These are phyloP conservation scores for Pythium aquatile DNA, from an alignment of 352 stramenopile genomes.

Conservation along the genomic window DNA sequence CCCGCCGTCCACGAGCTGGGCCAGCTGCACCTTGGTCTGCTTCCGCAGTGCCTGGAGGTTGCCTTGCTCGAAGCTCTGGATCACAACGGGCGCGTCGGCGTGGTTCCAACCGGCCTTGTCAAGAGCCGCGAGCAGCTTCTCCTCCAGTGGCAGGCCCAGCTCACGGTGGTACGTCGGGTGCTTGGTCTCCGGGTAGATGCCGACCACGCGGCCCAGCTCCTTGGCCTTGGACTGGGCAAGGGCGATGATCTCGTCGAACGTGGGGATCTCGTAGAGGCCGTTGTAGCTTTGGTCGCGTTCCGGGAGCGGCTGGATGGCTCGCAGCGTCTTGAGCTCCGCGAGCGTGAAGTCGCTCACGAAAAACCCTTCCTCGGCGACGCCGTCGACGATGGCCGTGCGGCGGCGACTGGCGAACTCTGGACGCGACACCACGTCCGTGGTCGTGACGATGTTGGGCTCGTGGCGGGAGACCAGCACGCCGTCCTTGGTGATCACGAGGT, in stretches of 20 bases:
- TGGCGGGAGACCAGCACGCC: constrained; percentile 15
- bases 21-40: constrained; percentile 59
- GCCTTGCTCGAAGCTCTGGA: constrained; percentile 68
- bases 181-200: constrained; percentile 88
- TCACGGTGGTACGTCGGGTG: constrained; percentile 67
- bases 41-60: constrained; percentile 65
- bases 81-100: constrained; percentile 51
- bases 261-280: constrained; percentile 84
- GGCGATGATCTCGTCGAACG: constrained; percentile 83
- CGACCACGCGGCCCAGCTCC: constrained; percentile 50
- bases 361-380: constrained; percentile 44
- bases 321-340: constrained; percentile 84
- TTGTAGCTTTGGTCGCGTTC: constrained; percentile 78
- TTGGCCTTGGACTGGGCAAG: constrained; percentile 61
- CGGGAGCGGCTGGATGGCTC: constrained; percentile 67
- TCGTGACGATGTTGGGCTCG: constrained; percentile 28
- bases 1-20: constrained; percentile 68
- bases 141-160: constrained; percentile 65
- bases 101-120: constrained; percentile 60
- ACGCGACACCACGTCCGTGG: constrained; percentile 75
- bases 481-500: constrained; percentile 47
- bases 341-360: constrained; percentile 91
- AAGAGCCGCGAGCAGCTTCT: constrained; percentile 69
- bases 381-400: constrained; percentile 43
- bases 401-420: constrained; percentile 55